These are phyloP conservation scores for Eurotiales sp. DNA, from an alignment of 2,329 filamentous ascomycete species.

Conservation along the genomic window DNA sequence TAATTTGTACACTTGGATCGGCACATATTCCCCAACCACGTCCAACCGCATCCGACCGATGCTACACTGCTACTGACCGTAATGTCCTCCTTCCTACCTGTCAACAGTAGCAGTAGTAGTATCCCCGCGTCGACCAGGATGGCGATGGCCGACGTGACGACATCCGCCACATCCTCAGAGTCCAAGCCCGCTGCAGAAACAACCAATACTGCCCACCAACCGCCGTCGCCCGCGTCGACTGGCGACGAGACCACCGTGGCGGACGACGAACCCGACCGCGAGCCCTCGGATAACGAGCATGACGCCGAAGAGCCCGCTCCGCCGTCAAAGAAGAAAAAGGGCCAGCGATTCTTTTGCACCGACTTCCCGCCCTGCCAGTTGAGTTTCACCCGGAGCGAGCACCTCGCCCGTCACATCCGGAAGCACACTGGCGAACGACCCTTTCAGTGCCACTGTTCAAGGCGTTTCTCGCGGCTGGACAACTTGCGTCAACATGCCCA, in stretches of 20 bases:
- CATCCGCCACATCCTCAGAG: constrained; percentile 46
- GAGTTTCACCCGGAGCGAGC: constrained; percentile 94
- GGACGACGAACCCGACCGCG: constrained; percentile 66
- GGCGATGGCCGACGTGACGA: constrained; percentile 50
- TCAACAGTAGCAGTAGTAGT: constrained; percentile 48
- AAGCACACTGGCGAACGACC: constrained; percentile 97
- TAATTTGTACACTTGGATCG: constrained; percentile 1
- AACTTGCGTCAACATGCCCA: constrained; percentile 96
- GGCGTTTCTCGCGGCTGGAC: constrained; percentile 88
- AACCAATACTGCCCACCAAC: constrained; percentile 30
- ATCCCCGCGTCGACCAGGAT: constrained; percentile 46
- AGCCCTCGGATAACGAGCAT: constrained; percentile 58
- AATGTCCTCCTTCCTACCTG: constrained; percentile 59
- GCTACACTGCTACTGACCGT: too few species aligned
- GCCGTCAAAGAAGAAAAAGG: constrained; percentile 90
- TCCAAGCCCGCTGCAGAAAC: constrained; percentile 24
- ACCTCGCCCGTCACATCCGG: constrained; percentile 91
- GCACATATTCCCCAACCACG: background rate
- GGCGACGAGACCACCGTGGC: constrained; percentile 70
- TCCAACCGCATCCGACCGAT: too few species aligned
- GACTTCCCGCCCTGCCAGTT: constrained; percentile 91
- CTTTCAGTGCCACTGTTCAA: constrained; percentile 92
- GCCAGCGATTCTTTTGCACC: constrained; percentile 92
- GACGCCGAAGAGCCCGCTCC: constrained; percentile 50
- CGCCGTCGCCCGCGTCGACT: constrained; percentile 45